Conservation (phyloP, 2,329 filamentous ascomycete genomes). For the Lojkania enalia region DNA sequence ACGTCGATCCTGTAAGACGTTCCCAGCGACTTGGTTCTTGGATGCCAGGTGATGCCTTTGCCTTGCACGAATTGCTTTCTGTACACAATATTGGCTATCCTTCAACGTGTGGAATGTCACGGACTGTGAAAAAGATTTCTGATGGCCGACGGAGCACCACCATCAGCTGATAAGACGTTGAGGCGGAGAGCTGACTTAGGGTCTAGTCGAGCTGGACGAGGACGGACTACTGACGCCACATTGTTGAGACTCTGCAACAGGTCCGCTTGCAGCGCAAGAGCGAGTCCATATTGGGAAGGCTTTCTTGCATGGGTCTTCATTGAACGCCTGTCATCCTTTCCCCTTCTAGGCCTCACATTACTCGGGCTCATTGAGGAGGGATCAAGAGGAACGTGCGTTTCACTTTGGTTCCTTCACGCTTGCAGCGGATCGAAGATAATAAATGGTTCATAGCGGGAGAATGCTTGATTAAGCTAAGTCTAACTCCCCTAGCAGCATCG, state of each 20-base stretch:
- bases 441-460: too few species aligned
- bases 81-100: slow-evolving; percentile 10
- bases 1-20: slow-evolving; percentile 25
- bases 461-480: too few species aligned
- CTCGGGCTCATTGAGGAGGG: slow-evolving; percentile 7
- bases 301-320: slow-evolving; percentile 23
- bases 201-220: slow-evolving; percentile 14
- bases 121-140: slow-evolving; percentile 30
- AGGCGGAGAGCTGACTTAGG: slow-evolving; percentile 18
- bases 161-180: slow-evolving; percentile 22
- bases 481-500: slow-evolving; percentile 9
- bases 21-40: slow-evolving; percentile 34
- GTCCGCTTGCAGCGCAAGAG: slow-evolving; percentile 28
- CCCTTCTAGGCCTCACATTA: slow-evolving; percentile 18
- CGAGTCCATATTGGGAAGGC: slow-evolving; percentile 16
- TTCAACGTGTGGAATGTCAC: neutral
- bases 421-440: too few species aligned
- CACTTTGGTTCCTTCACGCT: too few species aligned
- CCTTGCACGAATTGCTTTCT: slow-evolving; percentile 19
- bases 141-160: slow-evolving; percentile 1
- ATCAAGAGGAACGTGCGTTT: too few species aligned
- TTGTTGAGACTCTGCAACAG: slow-evolving; percentile 13
- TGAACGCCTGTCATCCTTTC: slow-evolving; percentile 24
- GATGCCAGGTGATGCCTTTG: slow-evolving; percentile 33
- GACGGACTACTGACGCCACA: slow-evolving; percentile 23